Conservation (phyloP, 2,329 filamentous ascomycete genomes). For the Microsporum ferrugineum region DNA sequence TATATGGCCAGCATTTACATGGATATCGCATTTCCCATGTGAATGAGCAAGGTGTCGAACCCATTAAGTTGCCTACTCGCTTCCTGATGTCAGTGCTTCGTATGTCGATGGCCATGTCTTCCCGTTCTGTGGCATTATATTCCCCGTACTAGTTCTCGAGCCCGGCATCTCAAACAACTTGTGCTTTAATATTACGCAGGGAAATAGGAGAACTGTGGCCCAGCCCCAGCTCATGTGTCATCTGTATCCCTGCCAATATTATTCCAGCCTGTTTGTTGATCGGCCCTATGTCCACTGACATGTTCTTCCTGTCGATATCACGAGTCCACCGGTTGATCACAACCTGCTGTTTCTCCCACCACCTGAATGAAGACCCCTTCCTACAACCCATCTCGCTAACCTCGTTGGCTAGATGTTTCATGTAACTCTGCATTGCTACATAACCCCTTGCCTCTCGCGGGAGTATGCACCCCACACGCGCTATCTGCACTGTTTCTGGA, state of each 20-base stretch:
- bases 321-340: background rate
- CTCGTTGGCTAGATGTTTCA: background rate
- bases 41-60: background rate
- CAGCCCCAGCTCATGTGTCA: background rate
- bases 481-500: background rate
- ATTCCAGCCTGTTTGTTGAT: background rate
- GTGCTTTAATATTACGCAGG: background rate
- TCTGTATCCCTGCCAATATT: background rate
- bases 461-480: background rate
- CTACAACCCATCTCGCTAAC: background rate
- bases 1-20: no score
- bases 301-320: background rate
- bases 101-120: background rate
- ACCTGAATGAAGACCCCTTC: background rate
- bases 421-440: background rate
- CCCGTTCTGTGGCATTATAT: background rate
- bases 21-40: background rate
- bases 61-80: background rate
- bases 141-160: background rate
- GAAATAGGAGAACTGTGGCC: background rate
- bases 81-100: background rate
- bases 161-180: background rate
- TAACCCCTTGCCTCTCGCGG: background rate
- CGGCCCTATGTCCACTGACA: background rate
- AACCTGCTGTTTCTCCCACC: background rate